phyloP scores from a whole-genome alignment of 768 basidiomycete genomes.

The Mycena metata region DNA sequence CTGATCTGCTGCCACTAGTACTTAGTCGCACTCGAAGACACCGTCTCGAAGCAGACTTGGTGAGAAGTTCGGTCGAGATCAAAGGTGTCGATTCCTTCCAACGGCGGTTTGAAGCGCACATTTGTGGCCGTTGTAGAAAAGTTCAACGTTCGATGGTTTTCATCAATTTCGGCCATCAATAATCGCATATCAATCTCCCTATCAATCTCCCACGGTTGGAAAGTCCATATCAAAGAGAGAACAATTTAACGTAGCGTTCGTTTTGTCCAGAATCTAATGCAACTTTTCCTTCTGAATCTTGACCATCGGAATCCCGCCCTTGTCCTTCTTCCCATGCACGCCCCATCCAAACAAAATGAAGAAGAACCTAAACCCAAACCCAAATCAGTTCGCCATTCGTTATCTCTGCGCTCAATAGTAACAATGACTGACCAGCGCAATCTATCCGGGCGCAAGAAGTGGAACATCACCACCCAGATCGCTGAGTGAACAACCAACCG shows the following conservation, averaged over 20 bases:
- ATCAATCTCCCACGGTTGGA: no score
- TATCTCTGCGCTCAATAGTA: conserved; percentile 3
- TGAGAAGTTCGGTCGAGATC: no score
- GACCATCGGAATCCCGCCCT: conserved; percentile 10
- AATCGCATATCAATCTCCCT: no score
- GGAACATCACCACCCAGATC: conserved; percentile 61
- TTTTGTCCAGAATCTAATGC: conserved; percentile 4
- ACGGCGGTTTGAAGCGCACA: no score
- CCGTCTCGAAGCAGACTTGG: no score
- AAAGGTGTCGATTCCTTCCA: no score
- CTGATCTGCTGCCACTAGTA: no score
- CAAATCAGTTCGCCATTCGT: neutral
- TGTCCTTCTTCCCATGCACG: conserved; percentile 43
- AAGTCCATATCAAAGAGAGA: no score
- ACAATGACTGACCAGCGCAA: conserved; percentile 52
- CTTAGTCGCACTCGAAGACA: no score
- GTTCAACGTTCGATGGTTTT: no score
- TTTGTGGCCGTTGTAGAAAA: no score
- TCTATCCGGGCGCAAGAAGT: conserved; percentile 60
- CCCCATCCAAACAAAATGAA: conserved; percentile 67
- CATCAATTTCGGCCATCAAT: neutral
- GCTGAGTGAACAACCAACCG: conserved; percentile 39
- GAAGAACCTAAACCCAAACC: conserved; percentile 56
- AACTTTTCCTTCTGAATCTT: conserved; percentile 29
- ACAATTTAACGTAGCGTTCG: no score